Conservation (phyloP, 768 basidiomycete species). For the Butyriboletus loyo region DNA sequence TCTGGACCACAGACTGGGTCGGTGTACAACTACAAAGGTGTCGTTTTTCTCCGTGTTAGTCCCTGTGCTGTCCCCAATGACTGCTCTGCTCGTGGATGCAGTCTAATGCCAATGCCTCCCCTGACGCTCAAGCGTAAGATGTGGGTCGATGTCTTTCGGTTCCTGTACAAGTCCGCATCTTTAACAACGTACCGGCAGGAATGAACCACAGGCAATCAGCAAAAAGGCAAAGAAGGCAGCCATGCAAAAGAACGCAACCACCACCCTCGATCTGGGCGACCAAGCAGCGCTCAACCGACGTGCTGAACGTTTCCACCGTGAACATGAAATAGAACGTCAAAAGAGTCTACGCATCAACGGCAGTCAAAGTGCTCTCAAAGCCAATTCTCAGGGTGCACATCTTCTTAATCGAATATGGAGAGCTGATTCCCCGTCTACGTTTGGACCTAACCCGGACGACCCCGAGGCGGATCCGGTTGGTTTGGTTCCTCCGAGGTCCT, state of each 20-base stretch:
- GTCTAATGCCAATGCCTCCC: constrained; percentile 59
- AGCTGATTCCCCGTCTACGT: constrained; percentile 49
- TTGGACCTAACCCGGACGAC: constrained; percentile 51
- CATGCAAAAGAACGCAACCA: constrained; percentile 38
- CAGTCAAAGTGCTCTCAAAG: constrained; percentile 37
- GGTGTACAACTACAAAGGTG: constrained; percentile 86
- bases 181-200: constrained; percentile 29
- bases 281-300: constrained; percentile 69
- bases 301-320: constrained; percentile 87
- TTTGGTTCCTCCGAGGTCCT: constrained; percentile 7
- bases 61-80: constrained; percentile 20
- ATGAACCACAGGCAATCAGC: constrained; percentile 42
- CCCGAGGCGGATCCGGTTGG: constrained; percentile 72
- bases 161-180: neutral
- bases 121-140: constrained; percentile 67
- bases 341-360: constrained; percentile 38
- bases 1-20: constrained; percentile 95
- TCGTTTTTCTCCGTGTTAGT: neutral
- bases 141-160: constrained; percentile 37
- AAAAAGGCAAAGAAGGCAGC: constrained; percentile 61
- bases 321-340: constrained; percentile 83
- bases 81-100: constrained; percentile 25
- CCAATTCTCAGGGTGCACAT: constrained; percentile 50
- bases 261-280: constrained; percentile 55
- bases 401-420: constrained; percentile 46